Conservation (phyloP, 2,329 filamentous ascomycete genomes). For the Cadophora sp. region DNA sequence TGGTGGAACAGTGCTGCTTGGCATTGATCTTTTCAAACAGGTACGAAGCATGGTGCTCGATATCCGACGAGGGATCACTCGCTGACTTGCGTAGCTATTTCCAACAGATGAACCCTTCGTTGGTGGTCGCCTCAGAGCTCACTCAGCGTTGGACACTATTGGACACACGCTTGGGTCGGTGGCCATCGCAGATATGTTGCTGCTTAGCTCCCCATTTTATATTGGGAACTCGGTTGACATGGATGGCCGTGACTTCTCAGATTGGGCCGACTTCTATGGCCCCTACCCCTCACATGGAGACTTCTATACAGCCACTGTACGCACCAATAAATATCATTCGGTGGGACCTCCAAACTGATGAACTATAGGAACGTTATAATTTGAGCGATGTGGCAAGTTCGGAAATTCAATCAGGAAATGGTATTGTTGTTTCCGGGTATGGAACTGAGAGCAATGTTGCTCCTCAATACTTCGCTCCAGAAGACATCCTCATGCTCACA, state of each 20-base stretch:
- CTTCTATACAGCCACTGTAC: slow-evolving; percentile 20
- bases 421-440: slow-evolving; percentile 39
- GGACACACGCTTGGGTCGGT: background rate
- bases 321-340: background rate
- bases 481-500: slow-evolving; percentile 54
- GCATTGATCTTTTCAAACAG: slow-evolving; percentile 64
- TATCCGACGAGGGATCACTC: background rate
- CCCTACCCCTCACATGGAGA: slow-evolving; percentile 30
- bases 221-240: background rate
- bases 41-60: slow-evolving; percentile 34
- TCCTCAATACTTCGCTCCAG: slow-evolving; percentile 45
- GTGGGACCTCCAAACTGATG: slow-evolving; percentile 19
- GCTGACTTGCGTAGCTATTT: slow-evolving; percentile 11
- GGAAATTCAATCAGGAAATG: slow-evolving; percentile 7
- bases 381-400: slow-evolving; percentile 4
- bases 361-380: slow-evolving; percentile 29
- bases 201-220: background rate
- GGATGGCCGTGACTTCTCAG: slow-evolving; percentile 18
- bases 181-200: background rate
- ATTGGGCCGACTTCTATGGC: slow-evolving; percentile 22
- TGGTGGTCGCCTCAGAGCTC: background rate
- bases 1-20: slow-evolving; percentile 63
- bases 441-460: slow-evolving; percentile 32
- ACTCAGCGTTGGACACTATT: background rate
- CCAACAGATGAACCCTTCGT: slow-evolving; percentile 1